phyloP scores from a whole-genome alignment of 2,329 filamentous ascomycete species.

The Dactylellina leptospora region DNA sequence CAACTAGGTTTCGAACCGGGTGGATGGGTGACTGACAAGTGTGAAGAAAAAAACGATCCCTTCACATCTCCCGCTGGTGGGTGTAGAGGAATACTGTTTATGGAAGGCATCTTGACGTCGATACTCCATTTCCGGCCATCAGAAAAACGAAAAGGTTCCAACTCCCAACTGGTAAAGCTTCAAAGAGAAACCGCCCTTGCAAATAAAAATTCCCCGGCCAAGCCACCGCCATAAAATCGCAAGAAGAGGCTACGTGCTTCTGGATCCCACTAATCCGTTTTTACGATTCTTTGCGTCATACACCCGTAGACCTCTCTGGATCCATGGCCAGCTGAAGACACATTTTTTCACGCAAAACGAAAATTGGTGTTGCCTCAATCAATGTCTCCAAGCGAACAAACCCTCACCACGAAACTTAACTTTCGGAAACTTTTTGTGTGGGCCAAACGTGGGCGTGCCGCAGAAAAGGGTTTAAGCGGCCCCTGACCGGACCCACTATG shows the following conservation, averaged over 20 bases:
- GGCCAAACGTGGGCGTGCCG: conserved; percentile 11
- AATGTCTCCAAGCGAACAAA: conserved; percentile 19
- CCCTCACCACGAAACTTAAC: neutral
- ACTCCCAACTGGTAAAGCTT: conserved; percentile 41
- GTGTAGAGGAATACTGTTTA: conserved; percentile 45
- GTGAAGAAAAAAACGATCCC: conserved; percentile 18
- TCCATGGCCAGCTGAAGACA: conserved; percentile 45
- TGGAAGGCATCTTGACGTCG: conserved; percentile 52
- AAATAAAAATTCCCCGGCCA: conserved; percentile 41
- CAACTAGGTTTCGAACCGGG: conserved; percentile 8
- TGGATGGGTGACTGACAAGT: conserved; percentile 49
- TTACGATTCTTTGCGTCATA: conserved; percentile 39
- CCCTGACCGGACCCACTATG: conserved; percentile 34
- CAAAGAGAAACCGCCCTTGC: conserved; percentile 5
- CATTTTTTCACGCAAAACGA: conserved; percentile 19
- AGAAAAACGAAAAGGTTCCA: conserved; percentile 30
- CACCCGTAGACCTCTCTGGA: neutral
- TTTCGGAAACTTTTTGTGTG: conserved; percentile 8
- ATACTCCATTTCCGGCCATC: conserved; percentile 41
- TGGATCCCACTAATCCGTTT: conserved; percentile 32
- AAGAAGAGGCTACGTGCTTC: conserved; percentile 30
- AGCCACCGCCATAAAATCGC: conserved; percentile 3
- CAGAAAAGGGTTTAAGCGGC: conserved; percentile 32
- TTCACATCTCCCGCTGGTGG: conserved; percentile 42
- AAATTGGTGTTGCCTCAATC: conserved; percentile 48